Conservation (phyloP, 192 early-diverging fungal species). For the Spinellus fusiger region DNA sequence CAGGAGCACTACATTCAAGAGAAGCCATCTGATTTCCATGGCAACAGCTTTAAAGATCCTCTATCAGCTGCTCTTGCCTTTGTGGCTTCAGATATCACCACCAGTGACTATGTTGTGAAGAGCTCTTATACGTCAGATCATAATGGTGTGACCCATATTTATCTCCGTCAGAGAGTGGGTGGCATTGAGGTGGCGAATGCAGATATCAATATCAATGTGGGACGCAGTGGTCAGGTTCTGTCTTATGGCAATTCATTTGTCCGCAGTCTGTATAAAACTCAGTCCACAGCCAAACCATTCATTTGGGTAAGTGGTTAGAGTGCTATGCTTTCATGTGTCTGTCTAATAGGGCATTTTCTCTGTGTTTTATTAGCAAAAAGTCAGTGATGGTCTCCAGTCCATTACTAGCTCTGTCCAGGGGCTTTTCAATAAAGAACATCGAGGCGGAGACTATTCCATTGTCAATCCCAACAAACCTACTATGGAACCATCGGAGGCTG, state of each 20-base stretch:
- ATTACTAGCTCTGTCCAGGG: neutral
- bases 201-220: slow-evolving; percentile 81
- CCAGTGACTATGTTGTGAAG: slow-evolving; percentile 50
- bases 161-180: slow-evolving; percentile 66
- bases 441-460: slow-evolving; percentile 1
- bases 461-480: slow-evolving; percentile 7
- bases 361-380: neutral
- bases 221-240: slow-evolving; percentile 55
- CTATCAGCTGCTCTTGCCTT: slow-evolving; percentile 42
- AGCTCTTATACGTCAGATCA: slow-evolving; percentile 62
- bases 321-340: neutral
- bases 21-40: neutral
- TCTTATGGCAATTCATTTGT: slow-evolving; percentile 72
- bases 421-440: neutral
- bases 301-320: neutral
- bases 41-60: too few species aligned
- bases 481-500: slow-evolving; percentile 58
- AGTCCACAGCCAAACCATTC: neutral
- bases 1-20: too few species aligned
- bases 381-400: neutral
- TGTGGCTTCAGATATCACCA: slow-evolving; percentile 34
- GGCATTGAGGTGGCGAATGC: slow-evolving; percentile 75
- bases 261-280: neutral
- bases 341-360: neutral
- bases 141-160: slow-evolving; percentile 81